These are phyloP conservation scores for Alternaria sp. DNA, from an alignment of 2,329 filamentous ascomycete species.

Conservation along the genomic window DNA sequence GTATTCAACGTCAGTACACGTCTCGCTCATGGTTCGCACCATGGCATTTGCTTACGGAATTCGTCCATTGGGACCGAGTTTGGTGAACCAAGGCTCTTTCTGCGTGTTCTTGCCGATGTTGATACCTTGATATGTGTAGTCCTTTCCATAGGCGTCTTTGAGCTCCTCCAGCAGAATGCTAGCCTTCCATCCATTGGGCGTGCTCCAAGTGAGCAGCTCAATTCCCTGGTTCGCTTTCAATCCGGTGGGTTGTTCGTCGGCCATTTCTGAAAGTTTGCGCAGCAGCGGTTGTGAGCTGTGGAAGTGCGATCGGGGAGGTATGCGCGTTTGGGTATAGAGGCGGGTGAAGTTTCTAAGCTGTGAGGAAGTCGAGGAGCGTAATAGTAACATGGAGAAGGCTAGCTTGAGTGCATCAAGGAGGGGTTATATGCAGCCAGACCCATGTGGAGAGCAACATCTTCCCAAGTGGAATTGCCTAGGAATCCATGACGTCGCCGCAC, in stretches of 20 bases:
- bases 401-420: constrained; percentile 27
- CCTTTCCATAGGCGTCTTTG: constrained; percentile 67
- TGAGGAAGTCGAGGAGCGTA: constrained; percentile 26
- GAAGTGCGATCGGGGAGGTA: constrained; percentile 24
- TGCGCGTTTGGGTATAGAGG: constrained; percentile 25
- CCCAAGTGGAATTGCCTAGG: constrained; percentile 15
- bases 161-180: constrained; percentile 71
- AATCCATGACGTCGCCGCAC: constrained; percentile 25
- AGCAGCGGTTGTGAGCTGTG: constrained; percentile 31
- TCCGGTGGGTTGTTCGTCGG: constrained; percentile 59
- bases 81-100: constrained; percentile 72
- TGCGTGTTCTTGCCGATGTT: constrained; percentile 69
- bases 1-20: background rate
- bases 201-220: constrained; percentile 68
- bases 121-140: constrained; percentile 67
- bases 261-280: constrained; percentile 36
- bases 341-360: constrained; percentile 25
- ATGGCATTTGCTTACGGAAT: constrained; percentile 57
- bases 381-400: constrained; percentile 31
- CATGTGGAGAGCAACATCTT: constrained; percentile 9
- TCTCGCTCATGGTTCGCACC: background rate
- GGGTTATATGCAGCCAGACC: constrained; percentile 33
- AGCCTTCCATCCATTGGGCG: constrained; percentile 62
- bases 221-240: constrained; percentile 70
- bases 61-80: constrained; percentile 69